Base-by-base conservation (phyloP, 176 grass and related monocot species). In the Pharus latifolius region DNA sequence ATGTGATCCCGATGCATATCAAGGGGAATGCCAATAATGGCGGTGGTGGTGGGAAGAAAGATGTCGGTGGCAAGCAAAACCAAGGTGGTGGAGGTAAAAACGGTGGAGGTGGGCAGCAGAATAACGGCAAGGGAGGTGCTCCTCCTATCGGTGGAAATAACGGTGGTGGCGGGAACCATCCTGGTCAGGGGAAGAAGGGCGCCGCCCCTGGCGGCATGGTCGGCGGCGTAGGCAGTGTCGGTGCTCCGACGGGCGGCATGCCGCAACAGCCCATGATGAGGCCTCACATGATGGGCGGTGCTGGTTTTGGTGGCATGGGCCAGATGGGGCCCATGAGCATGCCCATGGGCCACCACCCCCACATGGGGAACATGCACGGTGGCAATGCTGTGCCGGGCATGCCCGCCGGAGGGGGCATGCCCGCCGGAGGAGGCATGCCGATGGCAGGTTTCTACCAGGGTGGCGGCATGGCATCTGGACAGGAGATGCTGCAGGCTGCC, bases 401-500 rank as follows among this genome's bases (percentile, higher is more conserved):
- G 42, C 63, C 76, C 3, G 71, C 71, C 14, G 84, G 67, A 5
- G n/a, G n/a, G n/a, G 83, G 57, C 9, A 54, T 78, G 40, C 65
- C 85, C 0, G 37, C 54, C 1, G 31, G 35, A 9, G 83, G 76
- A 0, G 75, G 60, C 60, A 76, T 80, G 63, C 29, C 46, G 62
- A 31, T 10, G 47, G 64, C 57, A 5, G 82, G 70, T 22, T 78
- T 71, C 58, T 72, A 50, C 58, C 74, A 60, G 17, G 75, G 30
- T 73, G 57, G 54, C 70, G 58, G 70, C 68, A 42, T 9, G 35
- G 6, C 35, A 9, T 61, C 75, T 29, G 54, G 61, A 19, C 53
- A 62, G 6, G 83, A 80, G 71, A 70, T 91, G 82, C 27, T 88
- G 57, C 92, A 96, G 10, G 83, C 86, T 22, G 26, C 83, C 25